phyloP scores from a whole-genome alignment of 2,329 filamentous ascomycete genomes.

The Nothophoma quercina region DNA sequence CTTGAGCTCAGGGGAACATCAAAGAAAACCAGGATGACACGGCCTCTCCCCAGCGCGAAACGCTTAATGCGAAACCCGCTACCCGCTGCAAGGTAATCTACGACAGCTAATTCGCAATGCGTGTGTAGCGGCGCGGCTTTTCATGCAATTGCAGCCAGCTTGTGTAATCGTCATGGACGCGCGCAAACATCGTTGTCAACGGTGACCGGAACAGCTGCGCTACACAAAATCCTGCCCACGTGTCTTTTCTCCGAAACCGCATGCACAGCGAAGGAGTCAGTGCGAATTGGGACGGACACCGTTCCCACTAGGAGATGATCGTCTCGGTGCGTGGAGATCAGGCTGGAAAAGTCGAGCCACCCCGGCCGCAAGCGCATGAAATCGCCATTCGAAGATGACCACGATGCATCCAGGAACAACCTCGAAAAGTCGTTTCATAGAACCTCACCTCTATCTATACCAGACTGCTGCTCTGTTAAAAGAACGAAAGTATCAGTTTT shows the following conservation, averaged over 20 bases:
- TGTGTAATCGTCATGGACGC: conserved; percentile 14
- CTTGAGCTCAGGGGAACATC: conserved; percentile 16
- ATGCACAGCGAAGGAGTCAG: conserved; percentile 23
- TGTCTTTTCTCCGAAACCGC: conserved; percentile 13
- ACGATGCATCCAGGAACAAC: conserved; percentile 18
- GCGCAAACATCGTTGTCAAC: conserved; percentile 15
- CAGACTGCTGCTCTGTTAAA: conserved; percentile 5
- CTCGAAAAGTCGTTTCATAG: conserved; percentile 24
- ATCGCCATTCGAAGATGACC: conserved; percentile 17
- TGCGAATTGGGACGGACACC: conserved; percentile 10
- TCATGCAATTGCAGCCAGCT: conserved; percentile 4
- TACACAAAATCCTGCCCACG: conserved; percentile 8
- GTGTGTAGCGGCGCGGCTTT: conserved; percentile 4
- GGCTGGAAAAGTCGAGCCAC: conserved; percentile 15
- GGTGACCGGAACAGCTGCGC: conserved; percentile 7
- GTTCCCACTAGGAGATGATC: conserved; percentile 26
- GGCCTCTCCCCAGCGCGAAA: conserved; percentile 16
- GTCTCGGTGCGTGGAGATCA: conserved; percentile 20
- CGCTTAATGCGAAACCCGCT: conserved; percentile 19
- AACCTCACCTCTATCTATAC: conserved; percentile 3
- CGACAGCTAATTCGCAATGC: conserved; percentile 13
- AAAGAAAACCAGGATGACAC: conserved; percentile 15
- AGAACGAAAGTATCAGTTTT: conserved; percentile 2
- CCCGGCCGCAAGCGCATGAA: conserved; percentile 20
- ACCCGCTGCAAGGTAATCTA: conserved; percentile 15